These are phyloP conservation scores for Cytospora mali DNA, from an alignment of 2,329 filamentous ascomycete genomes.

Conservation along the genomic window DNA sequence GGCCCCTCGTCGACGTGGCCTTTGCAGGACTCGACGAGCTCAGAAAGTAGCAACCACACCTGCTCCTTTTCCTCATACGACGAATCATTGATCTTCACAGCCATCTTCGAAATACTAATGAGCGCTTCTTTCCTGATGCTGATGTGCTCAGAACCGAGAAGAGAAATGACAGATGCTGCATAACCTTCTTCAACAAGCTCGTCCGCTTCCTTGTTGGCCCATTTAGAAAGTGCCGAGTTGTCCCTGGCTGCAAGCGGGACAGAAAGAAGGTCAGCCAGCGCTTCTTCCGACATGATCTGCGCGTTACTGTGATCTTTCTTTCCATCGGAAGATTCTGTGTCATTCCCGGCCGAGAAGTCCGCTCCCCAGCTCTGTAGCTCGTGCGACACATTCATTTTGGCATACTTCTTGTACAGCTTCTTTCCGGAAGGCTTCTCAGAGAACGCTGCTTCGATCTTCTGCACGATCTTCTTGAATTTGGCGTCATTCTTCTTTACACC, in stretches of 20 bases:
- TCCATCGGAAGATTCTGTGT: constrained; percentile 34
- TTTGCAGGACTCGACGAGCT: constrained; percentile 75
- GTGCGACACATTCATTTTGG: constrained; percentile 15
- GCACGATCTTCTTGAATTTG: constrained; percentile 2
- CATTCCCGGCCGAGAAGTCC: constrained; percentile 24
- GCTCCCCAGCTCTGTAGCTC: constrained; percentile 28
- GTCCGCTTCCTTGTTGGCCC: constrained; percentile 76
- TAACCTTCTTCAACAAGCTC: constrained; percentile 79
- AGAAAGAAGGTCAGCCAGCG: constrained; percentile 56
- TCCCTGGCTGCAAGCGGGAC: constrained; percentile 54
- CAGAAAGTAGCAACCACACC: constrained; percentile 77
- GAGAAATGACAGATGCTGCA: constrained; percentile 68
- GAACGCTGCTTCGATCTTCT: constrained; percentile 22
- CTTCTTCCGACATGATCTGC: constrained; percentile 35
- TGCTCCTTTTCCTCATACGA: constrained; percentile 76
- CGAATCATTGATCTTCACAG: constrained; percentile 65
- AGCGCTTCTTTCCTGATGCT: constrained; percentile 80
- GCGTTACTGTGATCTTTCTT: not conserved
- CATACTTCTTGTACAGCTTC: constrained; percentile 25
- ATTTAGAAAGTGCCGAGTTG: constrained; percentile 58
- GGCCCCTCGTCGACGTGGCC: constrained; percentile 55
- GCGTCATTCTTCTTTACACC: constrained; percentile 48
- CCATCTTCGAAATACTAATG: constrained; percentile 67
- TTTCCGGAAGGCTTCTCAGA: constrained; percentile 19
- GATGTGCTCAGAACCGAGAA: constrained; percentile 73